Conservation (phyloP, 2,329 filamentous ascomycete species). For the Colletotrichum sp. region DNA sequence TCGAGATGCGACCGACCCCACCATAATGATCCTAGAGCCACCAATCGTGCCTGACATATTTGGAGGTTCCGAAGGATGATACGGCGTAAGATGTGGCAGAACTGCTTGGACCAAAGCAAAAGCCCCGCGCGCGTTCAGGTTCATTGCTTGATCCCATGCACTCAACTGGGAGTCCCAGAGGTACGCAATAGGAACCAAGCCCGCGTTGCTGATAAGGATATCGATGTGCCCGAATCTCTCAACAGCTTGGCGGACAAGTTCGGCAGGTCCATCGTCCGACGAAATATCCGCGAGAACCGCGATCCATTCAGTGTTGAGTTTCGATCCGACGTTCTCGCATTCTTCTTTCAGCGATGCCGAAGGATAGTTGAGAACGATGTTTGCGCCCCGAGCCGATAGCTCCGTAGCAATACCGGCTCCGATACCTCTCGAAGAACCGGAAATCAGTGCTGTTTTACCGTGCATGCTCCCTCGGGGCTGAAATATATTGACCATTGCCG, state of each 20-base stretch:
- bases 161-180: slow-evolving; percentile 39
- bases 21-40: slow-evolving; percentile 47
- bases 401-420: slow-evolving; percentile 49
- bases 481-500: background rate
- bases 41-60: background rate
- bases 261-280: slow-evolving; percentile 37
- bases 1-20: slow-evolving; percentile 40
- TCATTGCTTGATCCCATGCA: slow-evolving; percentile 43
- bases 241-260: slow-evolving; percentile 39
- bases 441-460: slow-evolving; percentile 57
- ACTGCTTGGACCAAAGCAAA: slow-evolving; percentile 45
- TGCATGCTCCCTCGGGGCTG: background rate
- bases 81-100: slow-evolving; percentile 40
- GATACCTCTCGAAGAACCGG: slow-evolving; percentile 48
- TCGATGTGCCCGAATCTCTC: slow-evolving; percentile 40
- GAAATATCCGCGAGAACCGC: slow-evolving; percentile 48
- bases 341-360: slow-evolving; percentile 15
- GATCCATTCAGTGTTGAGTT: slow-evolving; percentile 22
- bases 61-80: background rate
- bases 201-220: slow-evolving; percentile 42
- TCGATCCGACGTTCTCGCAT: background rate
- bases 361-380: slow-evolving; percentile 56
- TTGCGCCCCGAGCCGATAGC: slow-evolving; percentile 48
- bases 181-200: slow-evolving; percentile 37
- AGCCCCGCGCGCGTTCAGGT: slow-evolving; percentile 44